Evolutionary conservation across 2,329 filamentous ascomycete genomes (phyloP), one percentile per base, ranked within the genome.

Genomic region (Metarhizium sp.): DNA sequence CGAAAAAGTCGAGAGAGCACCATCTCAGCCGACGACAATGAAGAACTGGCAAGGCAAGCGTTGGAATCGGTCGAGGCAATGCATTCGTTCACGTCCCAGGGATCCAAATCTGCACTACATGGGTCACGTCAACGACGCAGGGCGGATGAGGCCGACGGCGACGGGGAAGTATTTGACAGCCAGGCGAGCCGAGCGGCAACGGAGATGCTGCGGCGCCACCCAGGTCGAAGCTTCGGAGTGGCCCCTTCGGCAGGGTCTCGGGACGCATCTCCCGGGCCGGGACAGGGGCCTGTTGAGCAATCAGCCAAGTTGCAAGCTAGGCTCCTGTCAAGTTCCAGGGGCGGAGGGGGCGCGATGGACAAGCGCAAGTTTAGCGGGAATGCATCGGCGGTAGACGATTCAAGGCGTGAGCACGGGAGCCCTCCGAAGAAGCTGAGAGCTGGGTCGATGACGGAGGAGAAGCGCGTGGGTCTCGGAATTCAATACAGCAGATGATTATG

Each of bases 1-100:
- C 81, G 82, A 53, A 84, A 85, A 69, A 91, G 90, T 68, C 84
- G 89, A 57, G 90, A 95, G 68, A 92, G 88, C 72, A 95, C 90
- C 2, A 91, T 94, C 51, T 94, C 90, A 1, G 86, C 82, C 20
- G 79, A 79, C 47, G 79, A 84, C 56, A 80, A 78, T 52, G 81
- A 78, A 61, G 79, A 82, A 62, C 71, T 82, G 29, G 78, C 78
- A 1, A 74, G 79, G 4, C 77, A 80, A 57, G 79, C 79, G 0
- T 63, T 82, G 14, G 73, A 78, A 58, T 77, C 75, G 0, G 78
- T 81, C 11, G 80, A 78, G 52, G 84, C 71, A 16, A 71, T 70
- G 13, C 71, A 71, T 5, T 68, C 67, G 0, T 62, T 63, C 11
- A 59, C 60, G 3, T 60, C 63, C 0, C 68, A 62, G 6, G 56